Conservation (phyloP, 2,329 filamentous ascomycete genomes). For the Hypocreales sp. region DNA sequence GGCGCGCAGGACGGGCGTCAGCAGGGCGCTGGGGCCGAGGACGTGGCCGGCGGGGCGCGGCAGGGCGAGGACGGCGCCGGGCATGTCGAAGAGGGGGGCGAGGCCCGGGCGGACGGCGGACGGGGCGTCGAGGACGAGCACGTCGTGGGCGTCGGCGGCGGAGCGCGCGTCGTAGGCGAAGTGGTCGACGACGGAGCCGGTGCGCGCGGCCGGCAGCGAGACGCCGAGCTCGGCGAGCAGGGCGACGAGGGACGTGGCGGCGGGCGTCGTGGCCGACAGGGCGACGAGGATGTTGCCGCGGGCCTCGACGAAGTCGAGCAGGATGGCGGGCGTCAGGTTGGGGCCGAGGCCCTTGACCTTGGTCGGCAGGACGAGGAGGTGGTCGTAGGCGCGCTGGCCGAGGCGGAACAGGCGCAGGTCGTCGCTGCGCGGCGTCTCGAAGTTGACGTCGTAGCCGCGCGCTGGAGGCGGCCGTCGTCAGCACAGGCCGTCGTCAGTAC, state of each 20-base stretch:
- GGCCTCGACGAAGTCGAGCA: constrained; percentile 84
- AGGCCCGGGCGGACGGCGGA: constrained; percentile 48
- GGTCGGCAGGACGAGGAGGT: constrained; percentile 74
- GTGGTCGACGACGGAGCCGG: constrained; percentile 79
- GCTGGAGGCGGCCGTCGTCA: constrained; percentile 28
- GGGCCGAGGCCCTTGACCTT: constrained; percentile 90
- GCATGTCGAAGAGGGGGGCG: constrained; percentile 56
- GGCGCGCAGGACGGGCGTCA: constrained; percentile 70
- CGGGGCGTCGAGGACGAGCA: constrained; percentile 63
- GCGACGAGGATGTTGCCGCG: constrained; percentile 83
- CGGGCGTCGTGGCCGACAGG: constrained; percentile 56
- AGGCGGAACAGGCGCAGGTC: constrained; percentile 65
- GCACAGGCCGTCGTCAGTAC: too few species aligned
- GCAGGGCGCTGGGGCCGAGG: constrained; percentile 61
- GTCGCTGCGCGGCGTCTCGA: constrained; percentile 72
- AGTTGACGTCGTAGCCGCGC: constrained; percentile 67
- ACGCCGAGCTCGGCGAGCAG: constrained; percentile 83
- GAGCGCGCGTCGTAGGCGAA: constrained; percentile 78
- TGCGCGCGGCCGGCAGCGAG: constrained; percentile 70
- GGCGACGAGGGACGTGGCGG: constrained; percentile 58
- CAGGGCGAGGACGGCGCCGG: constrained; percentile 53
- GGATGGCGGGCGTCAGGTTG: constrained; percentile 66
- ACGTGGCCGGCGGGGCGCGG: constrained; percentile 68
- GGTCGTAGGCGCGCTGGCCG: constrained; percentile 81
- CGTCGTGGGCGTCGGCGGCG: constrained; percentile 72